phyloP scores from a whole-genome alignment of 768 basidiomycete species.

The Suillus subalutaceus region DNA sequence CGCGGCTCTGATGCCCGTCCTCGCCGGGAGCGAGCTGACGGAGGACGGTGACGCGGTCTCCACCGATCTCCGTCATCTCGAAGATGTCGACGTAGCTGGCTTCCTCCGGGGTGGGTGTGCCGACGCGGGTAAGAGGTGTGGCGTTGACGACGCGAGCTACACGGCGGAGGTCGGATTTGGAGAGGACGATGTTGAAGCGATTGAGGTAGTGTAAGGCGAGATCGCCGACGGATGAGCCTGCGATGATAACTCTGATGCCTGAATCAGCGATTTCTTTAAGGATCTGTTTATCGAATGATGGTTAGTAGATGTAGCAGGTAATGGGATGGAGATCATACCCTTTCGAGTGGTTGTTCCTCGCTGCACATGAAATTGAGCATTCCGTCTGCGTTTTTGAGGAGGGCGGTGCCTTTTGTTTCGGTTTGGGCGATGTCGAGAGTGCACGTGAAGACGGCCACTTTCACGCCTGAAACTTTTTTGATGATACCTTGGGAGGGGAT shows the following conservation, averaged over 20 bases:
- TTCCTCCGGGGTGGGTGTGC: constrained; percentile 95
- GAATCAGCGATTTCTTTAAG: constrained; percentile 97
- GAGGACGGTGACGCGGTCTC: constrained; percentile 96
- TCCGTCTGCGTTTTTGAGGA: constrained; percentile 93
- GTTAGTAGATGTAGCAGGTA: constrained; percentile 6
- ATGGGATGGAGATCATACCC: constrained; percentile 43
- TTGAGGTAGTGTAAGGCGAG: constrained; percentile 97
- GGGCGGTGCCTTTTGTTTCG: constrained; percentile 98
- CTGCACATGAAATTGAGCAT: constrained; percentile 96
- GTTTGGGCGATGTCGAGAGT: constrained; percentile 94
- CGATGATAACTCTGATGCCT: constrained; percentile 85
- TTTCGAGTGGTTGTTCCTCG: constrained; percentile 96
- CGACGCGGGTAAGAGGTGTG: constrained; percentile 93
- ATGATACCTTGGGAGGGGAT: constrained; percentile 55
- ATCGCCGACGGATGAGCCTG: constrained; percentile 91
- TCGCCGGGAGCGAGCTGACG: constrained; percentile 77
- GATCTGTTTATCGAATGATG: constrained; percentile 57
- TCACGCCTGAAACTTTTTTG: constrained; percentile 82
- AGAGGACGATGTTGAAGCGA: constrained; percentile 89
- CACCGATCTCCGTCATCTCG: constrained; percentile 95
- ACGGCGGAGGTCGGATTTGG: constrained; percentile 94
- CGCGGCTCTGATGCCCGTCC: constrained; percentile 54
- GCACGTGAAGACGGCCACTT: constrained; percentile 95
- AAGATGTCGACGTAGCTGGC: constrained; percentile 92
- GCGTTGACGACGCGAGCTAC: constrained; percentile 96